Evolutionary conservation across 1,284 basidiomycete genomes (phyloP).

Genomic region (Tilletia indica): DNA sequence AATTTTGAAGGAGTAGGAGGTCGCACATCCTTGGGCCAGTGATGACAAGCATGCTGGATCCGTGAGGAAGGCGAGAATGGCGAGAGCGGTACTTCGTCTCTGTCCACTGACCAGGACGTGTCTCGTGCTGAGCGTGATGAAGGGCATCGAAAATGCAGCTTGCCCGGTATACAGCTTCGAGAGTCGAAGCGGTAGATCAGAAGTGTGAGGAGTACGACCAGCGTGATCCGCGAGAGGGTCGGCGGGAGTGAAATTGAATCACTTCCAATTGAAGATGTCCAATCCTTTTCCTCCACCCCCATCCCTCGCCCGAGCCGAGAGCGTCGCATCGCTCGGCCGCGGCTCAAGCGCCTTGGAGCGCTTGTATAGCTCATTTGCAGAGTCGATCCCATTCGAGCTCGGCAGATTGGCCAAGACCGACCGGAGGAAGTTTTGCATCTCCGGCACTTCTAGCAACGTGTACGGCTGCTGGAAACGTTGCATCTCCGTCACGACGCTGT

Average conservation of each 20-base stretch:
- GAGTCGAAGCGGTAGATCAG: no score
- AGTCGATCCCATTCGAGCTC: slow-evolving; percentile 32
- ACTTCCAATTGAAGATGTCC: slow-evolving; percentile 49
- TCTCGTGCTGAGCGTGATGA: no score
- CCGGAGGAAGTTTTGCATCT: slow-evolving; percentile 73
- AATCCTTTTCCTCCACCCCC: slow-evolving; percentile 29
- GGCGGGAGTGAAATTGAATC: not conserved
- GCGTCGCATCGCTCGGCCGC: slow-evolving; percentile 29
- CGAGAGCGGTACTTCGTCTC: no score
- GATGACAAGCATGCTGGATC: no score
- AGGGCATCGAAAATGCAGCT: no score
- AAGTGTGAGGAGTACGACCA: no score
- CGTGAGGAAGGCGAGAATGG: no score
- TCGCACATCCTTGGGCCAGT: no score
- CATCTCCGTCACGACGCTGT: slow-evolving; percentile 67
- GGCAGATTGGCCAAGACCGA: slow-evolving; percentile 36
- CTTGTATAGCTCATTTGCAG: slow-evolving; percentile 50
- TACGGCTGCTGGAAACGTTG: slow-evolving; percentile 87
- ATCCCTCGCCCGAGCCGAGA: slow-evolving; percentile 30
- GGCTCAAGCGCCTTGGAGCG: slow-evolving; percentile 53
- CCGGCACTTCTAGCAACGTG: slow-evolving; percentile 75
- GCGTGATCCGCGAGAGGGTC: no score
- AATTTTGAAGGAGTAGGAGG: no score
- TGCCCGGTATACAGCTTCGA: no score
- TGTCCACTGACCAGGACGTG: no score